Percentiles rank a stretch among this genome's conserved stretches.
Conservation (phyloP, 495 filamentous ascomycete species). For the Aspergillus avenaceus region DNA sequence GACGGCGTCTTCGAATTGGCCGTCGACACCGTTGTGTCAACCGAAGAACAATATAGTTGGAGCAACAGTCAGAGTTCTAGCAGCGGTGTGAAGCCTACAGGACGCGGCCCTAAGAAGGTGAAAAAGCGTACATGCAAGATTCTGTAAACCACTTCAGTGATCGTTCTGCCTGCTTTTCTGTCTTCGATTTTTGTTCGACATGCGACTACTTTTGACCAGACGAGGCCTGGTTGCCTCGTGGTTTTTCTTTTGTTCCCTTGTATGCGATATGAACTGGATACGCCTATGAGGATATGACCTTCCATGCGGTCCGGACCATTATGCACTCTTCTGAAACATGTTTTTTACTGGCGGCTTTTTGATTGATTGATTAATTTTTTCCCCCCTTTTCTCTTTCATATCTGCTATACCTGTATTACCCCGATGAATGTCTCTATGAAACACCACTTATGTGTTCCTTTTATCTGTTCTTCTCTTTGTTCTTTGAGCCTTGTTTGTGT, state of each 20-base stretch:
- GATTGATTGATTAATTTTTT: too few relatives aligned
- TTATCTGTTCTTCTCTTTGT: conserved; percentile 5
- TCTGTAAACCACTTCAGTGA: too few relatives aligned
- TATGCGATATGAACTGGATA: conserved; percentile 26
- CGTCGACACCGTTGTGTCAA: conserved; percentile 73
- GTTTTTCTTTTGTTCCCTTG: conserved; percentile 25
- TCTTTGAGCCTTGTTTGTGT: conserved; percentile 16
- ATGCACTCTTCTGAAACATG: conserved; percentile 7
- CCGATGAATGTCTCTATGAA: conserved; percentile 9
- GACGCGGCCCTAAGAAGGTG: conserved; percentile 33
- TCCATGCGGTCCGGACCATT: conserved; percentile 15
- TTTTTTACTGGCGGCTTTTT: conserved; percentile 15
- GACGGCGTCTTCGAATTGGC: conserved; percentile 91
- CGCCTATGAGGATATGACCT: conserved; percentile 13
- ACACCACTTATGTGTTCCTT: not conserved
- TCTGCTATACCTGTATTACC: conserved; percentile 14
- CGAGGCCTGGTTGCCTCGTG: conserved; percentile 43
- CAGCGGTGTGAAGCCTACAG: conserved; percentile 25
- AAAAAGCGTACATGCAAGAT: conserved; percentile 75
- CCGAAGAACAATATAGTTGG: conserved; percentile 37
- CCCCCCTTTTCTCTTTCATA: conserved; percentile 12
- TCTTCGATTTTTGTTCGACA: conserved; percentile 13
- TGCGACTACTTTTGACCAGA: conserved; percentile 16
- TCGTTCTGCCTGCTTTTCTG: not conserved
- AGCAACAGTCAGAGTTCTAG: conserved; percentile 16